phyloP scores from a whole-genome alignment of 139 green algal species.

The Protoeuglena noctilucae region DNA sequence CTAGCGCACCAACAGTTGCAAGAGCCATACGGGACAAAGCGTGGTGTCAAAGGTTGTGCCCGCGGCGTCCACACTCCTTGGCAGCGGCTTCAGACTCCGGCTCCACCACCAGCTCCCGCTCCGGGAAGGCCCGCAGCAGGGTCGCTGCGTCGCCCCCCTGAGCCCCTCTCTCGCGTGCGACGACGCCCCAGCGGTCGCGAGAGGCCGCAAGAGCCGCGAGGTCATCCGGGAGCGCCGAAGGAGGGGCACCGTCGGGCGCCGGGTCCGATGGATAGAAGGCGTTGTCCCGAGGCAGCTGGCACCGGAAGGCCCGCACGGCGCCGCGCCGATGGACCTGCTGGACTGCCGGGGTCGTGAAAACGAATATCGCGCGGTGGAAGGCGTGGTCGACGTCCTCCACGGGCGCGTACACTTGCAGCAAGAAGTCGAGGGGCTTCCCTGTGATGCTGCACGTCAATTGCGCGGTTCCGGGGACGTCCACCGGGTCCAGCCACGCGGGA shows the following conservation, averaged over 20 bases:
- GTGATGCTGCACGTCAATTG: conserved; percentile 33
- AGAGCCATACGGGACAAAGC: too few species aligned
- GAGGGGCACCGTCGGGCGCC: conserved; percentile 16
- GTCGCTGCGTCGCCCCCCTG: neutral
- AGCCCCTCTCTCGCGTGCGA: conserved; percentile 8
- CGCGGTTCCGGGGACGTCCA: conserved; percentile 32
- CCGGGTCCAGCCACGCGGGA: conserved; percentile 55
- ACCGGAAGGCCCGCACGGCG: conserved; percentile 50
- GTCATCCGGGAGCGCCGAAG: conserved; percentile 17
- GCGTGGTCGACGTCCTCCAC: conserved; percentile 23
- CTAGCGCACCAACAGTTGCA: too few species aligned
- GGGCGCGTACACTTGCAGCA: conserved; percentile 53
- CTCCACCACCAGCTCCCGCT: conserved; percentile 59
- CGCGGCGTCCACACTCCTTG: too few species aligned
- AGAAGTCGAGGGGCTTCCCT: conserved; percentile 30
- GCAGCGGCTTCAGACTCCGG: conserved; percentile 33
- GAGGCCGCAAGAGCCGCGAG: neutral
- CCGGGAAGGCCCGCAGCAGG: conserved; percentile 23
- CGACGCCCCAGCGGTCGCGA: conserved; percentile 26
- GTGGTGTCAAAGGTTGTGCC: too few species aligned
- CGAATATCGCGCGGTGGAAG: conserved; percentile 50
- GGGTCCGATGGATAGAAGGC: conserved; percentile 47
- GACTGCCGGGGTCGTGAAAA: conserved; percentile 55
- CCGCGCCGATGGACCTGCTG: conserved; percentile 16
- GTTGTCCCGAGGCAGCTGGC: conserved; percentile 58